phyloP scores from a whole-genome alignment of 495 filamentous ascomycete genomes.

The Amorphotheca resinae region DNA sequence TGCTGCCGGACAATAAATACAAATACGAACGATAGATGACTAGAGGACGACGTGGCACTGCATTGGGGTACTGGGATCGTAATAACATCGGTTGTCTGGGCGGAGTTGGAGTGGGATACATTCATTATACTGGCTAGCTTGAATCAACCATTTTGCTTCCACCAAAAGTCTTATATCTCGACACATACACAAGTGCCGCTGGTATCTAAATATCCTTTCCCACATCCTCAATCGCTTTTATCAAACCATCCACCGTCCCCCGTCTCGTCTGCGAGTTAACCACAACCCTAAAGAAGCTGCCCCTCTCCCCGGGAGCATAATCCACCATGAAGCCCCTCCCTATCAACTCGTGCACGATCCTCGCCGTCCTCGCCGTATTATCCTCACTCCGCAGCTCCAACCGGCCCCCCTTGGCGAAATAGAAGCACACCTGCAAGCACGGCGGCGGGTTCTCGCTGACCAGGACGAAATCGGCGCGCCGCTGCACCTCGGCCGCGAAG shows the following conservation, averaged over 20 bases:
- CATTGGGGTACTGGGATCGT: not conserved
- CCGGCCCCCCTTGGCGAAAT: constrained; percentile 51
- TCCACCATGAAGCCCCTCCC: constrained; percentile 83
- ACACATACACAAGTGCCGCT: too few species aligned
- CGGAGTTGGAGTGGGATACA: not conserved
- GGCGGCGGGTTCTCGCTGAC: constrained; percentile 67
- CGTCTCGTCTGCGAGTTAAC: constrained; percentile 63
- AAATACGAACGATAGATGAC: too few species aligned
- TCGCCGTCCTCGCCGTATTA: constrained; percentile 58
- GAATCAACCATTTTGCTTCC: too few species aligned
- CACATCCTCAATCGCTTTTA: constrained; percentile 57
- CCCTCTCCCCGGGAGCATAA: constrained; percentile 69
- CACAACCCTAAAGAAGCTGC: constrained; percentile 81
- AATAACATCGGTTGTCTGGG: not conserved
- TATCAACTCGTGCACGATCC: constrained; percentile 53
- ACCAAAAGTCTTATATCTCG: too few species aligned
- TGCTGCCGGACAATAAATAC: constrained; percentile 1
- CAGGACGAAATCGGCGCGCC: constrained; percentile 49
- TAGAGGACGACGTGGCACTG: not conserved
- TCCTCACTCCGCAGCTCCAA: constrained; percentile 39
- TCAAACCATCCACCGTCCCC: constrained; percentile 64
- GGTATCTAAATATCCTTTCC: constrained; percentile 23
- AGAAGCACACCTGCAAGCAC: constrained; percentile 92
- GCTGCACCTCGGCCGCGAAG: constrained; percentile 26
- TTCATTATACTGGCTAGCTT: not conserved